Percentiles rank a stretch among this genome's conserved stretches.
phyloP scores from a whole-genome alignment of 148 eudicot genomes.

The Euryodendron excelsum region DNA sequence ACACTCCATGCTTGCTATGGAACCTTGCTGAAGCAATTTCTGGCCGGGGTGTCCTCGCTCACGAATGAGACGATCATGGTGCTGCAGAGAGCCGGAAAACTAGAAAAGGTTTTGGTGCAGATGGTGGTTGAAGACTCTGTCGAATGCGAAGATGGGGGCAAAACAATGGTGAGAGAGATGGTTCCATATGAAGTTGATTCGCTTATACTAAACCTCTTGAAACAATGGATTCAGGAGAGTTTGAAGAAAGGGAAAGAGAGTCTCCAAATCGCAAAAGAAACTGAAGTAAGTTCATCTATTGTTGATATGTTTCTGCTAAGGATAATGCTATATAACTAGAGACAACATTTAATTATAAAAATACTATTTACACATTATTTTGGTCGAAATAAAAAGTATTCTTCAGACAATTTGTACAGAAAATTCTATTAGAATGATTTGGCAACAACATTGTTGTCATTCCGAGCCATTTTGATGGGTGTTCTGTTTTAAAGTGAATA shows the following conservation, averaged over 20 bases:
- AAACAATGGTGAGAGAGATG: constrained; percentile 75
- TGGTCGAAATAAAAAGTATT: too few species aligned
- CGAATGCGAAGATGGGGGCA: constrained; percentile 88
- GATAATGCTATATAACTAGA: too few species aligned
- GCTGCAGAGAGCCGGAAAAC: constrained; percentile 73
- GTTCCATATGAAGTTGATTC: constrained; percentile 85
- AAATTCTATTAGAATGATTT: too few species aligned
- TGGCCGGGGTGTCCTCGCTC: constrained; percentile 41
- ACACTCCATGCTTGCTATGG: constrained; percentile 81
- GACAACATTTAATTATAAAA: too few species aligned
- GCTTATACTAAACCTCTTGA: constrained; percentile 48
- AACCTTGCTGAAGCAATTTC: constrained; percentile 55
- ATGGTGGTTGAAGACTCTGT: constrained; percentile 82
- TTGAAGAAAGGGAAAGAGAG: constrained; percentile 48
- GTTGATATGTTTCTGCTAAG: background rate
- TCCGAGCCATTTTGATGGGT: too few species aligned
- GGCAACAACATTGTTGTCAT: too few species aligned
- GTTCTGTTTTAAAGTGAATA: too few species aligned
- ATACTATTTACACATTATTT: too few species aligned
- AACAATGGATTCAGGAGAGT: constrained; percentile 79
- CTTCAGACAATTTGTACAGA: too few species aligned
- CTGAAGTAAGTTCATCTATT: constrained; percentile 81
- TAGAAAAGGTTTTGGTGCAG: constrained; percentile 75
- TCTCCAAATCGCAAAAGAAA: constrained; percentile 74
- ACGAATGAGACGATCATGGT: constrained; percentile 50